Base-by-base conservation (phyloP, 352 stramenopile genomes). In the Phytophthora sojae region DNA sequence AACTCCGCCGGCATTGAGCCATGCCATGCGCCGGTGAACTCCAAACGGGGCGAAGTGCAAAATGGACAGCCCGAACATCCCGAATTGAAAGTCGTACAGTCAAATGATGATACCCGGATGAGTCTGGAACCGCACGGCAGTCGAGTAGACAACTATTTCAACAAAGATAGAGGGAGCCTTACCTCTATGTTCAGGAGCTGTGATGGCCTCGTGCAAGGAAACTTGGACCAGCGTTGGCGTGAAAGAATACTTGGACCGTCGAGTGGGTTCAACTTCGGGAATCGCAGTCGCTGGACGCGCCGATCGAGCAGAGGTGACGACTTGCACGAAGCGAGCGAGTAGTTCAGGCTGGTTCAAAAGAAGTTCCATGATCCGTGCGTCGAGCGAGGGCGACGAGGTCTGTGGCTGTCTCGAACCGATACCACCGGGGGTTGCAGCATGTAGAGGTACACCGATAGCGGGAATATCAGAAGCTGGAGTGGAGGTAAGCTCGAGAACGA, bases 51-150 rank as follows among this genome's bases (percentile, higher is more conserved):
- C 3, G 9, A 69, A 69, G 15, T 73, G 59, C 2, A 69, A 12
- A n/a, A 65, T 61, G 0, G 60, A 74, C 0, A 74, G 49, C 0
- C 55, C 44, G 9, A 49, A n/a, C 7, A 50, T 25, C 0, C 55
- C 67, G 17, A 74, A 74, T 9, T 50, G 67, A 21, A 69, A 60
- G n/a, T 69, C 61, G 21, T 56, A 75, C 6, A 70, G 12, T 11
- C 67, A 15, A 5, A 58, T 62, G 26, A 69, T 5, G 6, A 74
- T 39, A 0, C 53, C 67, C 1, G 59, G 59, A 17, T 73, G 53
- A 8, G 53, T 50, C 14, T 57, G 17, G 32, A 66, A 69, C 44
- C 25, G 54, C 32, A 67, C 57, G 19, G 55, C 57, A 6, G 21
- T 2, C 8, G 44, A 14, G 51, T 49, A 35, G 2, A 60, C 37